Evolutionary conservation across 345 rosid species (phyloP), one percentile per base, ranked within the genome.

Genomic region (Psidium guajava): DNA sequence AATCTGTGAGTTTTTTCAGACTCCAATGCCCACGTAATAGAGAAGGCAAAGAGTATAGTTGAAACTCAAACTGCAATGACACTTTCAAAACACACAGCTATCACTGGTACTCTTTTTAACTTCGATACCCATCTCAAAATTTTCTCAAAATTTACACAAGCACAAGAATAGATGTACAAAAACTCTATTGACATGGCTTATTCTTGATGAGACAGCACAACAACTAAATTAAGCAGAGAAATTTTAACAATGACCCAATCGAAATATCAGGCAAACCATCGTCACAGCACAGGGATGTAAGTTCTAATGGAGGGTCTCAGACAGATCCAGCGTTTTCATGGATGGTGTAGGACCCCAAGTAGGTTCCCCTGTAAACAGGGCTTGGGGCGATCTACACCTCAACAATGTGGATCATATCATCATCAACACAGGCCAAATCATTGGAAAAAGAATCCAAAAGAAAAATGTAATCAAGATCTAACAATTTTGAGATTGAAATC

Each of bases 1-100:
- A 77, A 54, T 92, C 4, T 92, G 6, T 83, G 95, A 92, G 95
- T 89, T 92, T 88, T 36, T 89, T 91, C 94, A 94, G 95, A 88
- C 93, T 82, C 93, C 49, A 55, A 25, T 61, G 49, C 91, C 85
- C 40, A 57, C 3, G 12, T 2, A 47, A 7, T 0, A 11, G 1
- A 44, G 10, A 44, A 81, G 80, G 11, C 51, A 27, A 24, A 82
- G 91, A 57, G 92, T 84, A 91, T 92, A 91, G 94, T 92, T 84
- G 81, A 88, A 92, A 92, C 94, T 91, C 94, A 87, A 49, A 5
- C 4, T 24, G 58, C 54, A 9, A 10, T 40, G 6, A 1, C 40
- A 3, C 75, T 28, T 0, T 64, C 3, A 21, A 64, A 42, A 64
- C 28, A 28, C 42, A 0, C 44, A 64, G 42, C 22, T 14, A 61